A percentile compares a stretch with the other conserved stretches of the same genome.
Evolutionary conservation across 345 rosid species (phyloP).

Genomic region (Citrus trifoliata): DNA sequence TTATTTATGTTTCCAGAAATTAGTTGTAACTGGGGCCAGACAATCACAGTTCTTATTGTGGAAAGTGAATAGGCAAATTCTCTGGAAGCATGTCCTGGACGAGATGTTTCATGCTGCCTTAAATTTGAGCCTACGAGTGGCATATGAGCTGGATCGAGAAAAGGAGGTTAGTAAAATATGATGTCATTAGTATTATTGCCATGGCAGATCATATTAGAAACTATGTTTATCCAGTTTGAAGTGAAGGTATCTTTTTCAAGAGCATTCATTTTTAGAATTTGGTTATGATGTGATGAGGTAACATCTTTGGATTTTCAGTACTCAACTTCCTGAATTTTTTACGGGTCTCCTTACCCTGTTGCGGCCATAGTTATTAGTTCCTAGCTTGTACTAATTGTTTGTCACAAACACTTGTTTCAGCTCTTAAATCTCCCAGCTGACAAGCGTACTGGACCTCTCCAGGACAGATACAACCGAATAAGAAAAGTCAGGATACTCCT

Average conservation of each 20-base stretch:
- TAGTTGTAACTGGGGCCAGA: constrained; percentile 35
- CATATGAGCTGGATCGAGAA: constrained; percentile 54
- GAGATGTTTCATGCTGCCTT: constrained; percentile 84
- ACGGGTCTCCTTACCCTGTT: neutral
- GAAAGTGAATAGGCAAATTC: constrained; percentile 59
- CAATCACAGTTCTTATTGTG: constrained; percentile 52
- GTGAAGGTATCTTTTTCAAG: neutral
- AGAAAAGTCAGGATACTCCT: constrained; percentile 37
- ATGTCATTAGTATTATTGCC: neutral
- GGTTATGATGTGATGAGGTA: neutral
- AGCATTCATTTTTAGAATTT: neutral
- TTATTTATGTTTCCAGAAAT: constrained; percentile 42
- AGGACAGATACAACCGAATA: constrained; percentile 33
- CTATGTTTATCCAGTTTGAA: neutral
- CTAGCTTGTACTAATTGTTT: neutral
- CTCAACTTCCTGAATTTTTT: neutral
- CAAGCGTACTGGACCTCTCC: constrained; percentile 31
- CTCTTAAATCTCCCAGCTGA: constrained; percentile 36
- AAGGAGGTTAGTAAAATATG: constrained; percentile 52
- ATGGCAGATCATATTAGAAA: neutral
- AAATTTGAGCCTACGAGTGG: constrained; percentile 63
- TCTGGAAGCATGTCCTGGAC: constrained; percentile 49
- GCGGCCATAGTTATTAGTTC: neutral
- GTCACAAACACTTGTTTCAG: constrained; percentile 32
- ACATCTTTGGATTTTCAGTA: neutral